A percentile compares a stretch with the other conserved stretches of the same genome.
phyloP scores from a whole-genome alignment of 805 yeast species.

The Candida rishiriensis region DNA sequence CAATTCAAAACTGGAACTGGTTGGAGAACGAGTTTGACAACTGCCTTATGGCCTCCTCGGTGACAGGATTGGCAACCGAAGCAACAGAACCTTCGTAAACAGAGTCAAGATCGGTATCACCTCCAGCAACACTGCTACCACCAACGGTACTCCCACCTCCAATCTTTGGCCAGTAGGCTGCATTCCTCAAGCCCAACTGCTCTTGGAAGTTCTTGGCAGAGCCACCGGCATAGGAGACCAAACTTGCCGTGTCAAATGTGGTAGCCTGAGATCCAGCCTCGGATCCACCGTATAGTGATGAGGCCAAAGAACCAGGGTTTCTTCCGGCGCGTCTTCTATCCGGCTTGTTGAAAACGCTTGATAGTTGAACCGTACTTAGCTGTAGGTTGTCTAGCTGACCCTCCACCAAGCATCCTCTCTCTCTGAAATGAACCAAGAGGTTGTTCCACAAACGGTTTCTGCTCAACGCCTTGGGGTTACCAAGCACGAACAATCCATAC shows the following conservation, averaged over 20 bases:
- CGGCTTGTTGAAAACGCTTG: constrained; percentile 11
- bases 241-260: constrained; percentile 35
- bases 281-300: background rate
- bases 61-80: constrained; percentile 2
- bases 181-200: constrained; percentile 3
- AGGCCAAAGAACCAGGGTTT: constrained; percentile 3
- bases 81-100: constrained; percentile 2
- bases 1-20: constrained; percentile 9
- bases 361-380: constrained; percentile 56
- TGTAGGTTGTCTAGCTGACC: constrained; percentile 81
- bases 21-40: constrained; percentile 12
- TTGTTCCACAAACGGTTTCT: constrained; percentile 75
- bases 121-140: constrained; percentile 5
- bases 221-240: constrained; percentile 33
- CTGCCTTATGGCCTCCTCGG: constrained; percentile 23
- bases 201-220: constrained; percentile 8
- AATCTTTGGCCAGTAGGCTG: constrained; percentile 20
- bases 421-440: constrained; percentile 71
- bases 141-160: constrained; percentile 10
- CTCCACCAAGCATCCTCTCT: constrained; percentile 83
- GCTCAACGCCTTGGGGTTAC: constrained; percentile 76
- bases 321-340: constrained; percentile 4
- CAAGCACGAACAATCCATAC: constrained; percentile 74
- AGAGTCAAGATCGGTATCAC: constrained; percentile 3
- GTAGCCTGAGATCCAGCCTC: constrained; percentile 11